Base-by-base conservation (phyloP, 352 stramenopile genomes). In the Globisporangium cystogenes region DNA sequence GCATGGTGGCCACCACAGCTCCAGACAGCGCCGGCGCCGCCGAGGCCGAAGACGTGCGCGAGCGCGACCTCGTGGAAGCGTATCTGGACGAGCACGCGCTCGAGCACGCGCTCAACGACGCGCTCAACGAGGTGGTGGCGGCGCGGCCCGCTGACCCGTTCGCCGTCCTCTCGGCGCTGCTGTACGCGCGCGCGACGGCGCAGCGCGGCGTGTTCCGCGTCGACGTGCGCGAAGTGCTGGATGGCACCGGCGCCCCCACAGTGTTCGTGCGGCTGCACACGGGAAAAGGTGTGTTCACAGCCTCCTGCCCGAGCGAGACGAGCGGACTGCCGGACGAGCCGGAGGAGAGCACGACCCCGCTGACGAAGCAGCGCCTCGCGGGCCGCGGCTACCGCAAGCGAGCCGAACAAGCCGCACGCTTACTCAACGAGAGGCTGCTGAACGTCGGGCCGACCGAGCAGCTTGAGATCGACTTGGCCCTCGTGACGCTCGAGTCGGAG, bases 81-180 rank as follows among this genome's bases (percentile, higher is more conserved):
- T 93, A 93, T 52, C 55, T 93, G 37, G 55, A 68, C 20, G 75
- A 90, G 37, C 79, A 93, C 65, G 64, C 69, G 53, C 67, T 93
- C 14, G 82, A 93, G 57, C 61, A 59, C 29, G 64, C 69, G 10
- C 67, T 93, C 1, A 93, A 89, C 47, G 72, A 87, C 14, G 64
- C 78, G 18, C 68, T 93, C 45, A 93, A 90, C 65, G 64, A 83
- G 44, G 65, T 93, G 36, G 77, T 93, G 24, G 73, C 71, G 14
- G 65, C 64, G 48, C 75, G 79, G 1, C 82, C 82, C 1, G 66
- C 68, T 14, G 82, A 93, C 55, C 82, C 82, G 33, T 82, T 87
- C 55, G 55, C 88, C 26, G 72, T 87, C 58, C 68, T 93, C 44
- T 87, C 75, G 15, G 70, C 73, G 20, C 52, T 87, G 21, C 64